Base-by-base conservation (phyloP, 768 basidiomycete species). In the Phaffia australis region DNA sequence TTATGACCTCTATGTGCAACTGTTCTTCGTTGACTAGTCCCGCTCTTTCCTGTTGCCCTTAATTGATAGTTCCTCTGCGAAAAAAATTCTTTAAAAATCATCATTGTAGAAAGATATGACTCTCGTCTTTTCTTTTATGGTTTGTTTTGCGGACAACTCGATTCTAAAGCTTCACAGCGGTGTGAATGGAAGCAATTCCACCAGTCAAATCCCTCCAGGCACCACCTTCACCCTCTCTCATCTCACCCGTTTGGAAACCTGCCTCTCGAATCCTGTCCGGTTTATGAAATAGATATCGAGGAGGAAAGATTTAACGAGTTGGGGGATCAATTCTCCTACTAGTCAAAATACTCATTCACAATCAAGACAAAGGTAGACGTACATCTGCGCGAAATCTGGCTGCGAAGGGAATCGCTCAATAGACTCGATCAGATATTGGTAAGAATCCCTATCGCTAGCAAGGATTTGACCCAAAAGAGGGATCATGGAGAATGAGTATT, bases 401-500 rank as follows among this genome's bases (percentile, higher is more conserved):
- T 95, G 93, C 15, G 83, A 80, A 30, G 93, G 93, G 80, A 98
- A 98, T 71, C 83, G 84, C 51, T 91, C 87, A 72, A 99, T 98
- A 15, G 92, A 95, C 76, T 99, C 95, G 52, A 98, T 90, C 54
- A 99, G 82, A 76, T 99, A 98, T 69, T 73, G 59, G 76, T 99
- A 99, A 7, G 92, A 94, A 25, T 84, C 87, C 25, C 94, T 82
- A 77, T 99, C 94, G 0, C 88, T 88, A 14, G 92, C 89, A n/a
- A 99, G 79, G 71, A 99, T 88, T 23, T 91, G 94, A n/a, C 95
- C 95, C 56, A 99, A 78, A 23, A 94, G 79, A 2, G 95, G 95
- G 73, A 99, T 95, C 68, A 97, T 82, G 0, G 87, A 84, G 81
- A 99, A 99, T 0, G 93, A 97, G 74, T 94, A 98, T 70, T 89